Percentiles rank a stretch among this genome's conserved stretches.
Evolutionary conservation across 345 rosid species (phyloP).

Genomic region (Eucalyptus leucophloia): DNA sequence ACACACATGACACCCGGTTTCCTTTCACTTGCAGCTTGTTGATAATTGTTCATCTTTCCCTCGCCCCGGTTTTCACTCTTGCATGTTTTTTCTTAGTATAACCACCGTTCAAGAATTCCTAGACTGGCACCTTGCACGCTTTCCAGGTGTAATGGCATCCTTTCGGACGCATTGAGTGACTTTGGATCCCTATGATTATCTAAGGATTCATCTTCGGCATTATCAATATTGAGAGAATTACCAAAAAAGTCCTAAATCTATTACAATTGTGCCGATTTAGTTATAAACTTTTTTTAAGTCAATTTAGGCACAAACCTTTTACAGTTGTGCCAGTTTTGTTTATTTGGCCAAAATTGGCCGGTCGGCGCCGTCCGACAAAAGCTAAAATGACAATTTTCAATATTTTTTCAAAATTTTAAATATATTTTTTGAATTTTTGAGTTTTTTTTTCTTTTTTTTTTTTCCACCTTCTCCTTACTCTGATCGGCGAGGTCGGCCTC

Average conservation of each 20-base stretch:
- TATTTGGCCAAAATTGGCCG: accelerated
- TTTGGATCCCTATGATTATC: background rate
- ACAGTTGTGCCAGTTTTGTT: accelerated
- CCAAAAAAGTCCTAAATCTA: accelerated
- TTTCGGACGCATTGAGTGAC: background rate
- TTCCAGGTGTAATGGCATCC: background rate
- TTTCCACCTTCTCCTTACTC: no score
- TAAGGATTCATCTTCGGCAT: background rate
- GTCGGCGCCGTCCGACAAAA: accelerated
- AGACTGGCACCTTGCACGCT: background rate
- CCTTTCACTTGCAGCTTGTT: background rate
- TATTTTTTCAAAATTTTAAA: no score
- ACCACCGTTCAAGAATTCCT: no score
- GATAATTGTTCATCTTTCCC: background rate
- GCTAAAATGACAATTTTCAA: accelerated
- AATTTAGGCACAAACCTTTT: background rate
- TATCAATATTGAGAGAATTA: background rate
- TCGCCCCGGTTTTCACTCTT: background rate
- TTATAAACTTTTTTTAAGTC: background rate
- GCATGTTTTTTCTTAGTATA: background rate
- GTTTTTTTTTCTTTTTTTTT: no score
- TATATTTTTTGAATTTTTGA: no score
- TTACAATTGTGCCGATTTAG: accelerated
- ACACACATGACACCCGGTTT: background rate
- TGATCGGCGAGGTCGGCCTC: accelerated